Evolutionary conservation across 805 yeast species (phyloP).

Genomic region (Monosporozyma siamensis): DNA sequence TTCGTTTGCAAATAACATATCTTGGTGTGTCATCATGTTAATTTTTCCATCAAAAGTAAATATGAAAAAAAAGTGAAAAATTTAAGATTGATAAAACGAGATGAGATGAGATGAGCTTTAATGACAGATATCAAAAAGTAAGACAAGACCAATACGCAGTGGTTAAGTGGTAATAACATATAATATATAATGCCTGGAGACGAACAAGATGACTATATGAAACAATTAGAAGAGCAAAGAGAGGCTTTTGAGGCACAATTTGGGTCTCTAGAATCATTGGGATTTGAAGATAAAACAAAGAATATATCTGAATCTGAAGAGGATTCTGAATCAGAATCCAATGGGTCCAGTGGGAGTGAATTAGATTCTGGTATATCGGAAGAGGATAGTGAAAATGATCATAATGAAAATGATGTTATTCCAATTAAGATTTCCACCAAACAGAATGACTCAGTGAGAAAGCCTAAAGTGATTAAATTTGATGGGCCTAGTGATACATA

Average conservation of each 20-base stretch:
- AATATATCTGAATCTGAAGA: conserved; percentile 3
- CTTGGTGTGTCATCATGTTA: not conserved
- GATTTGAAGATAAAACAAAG: conserved; percentile 40
- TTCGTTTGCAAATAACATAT: too few species aligned
- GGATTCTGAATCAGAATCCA: conserved; percentile 2
- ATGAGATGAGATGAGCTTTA: conserved; percentile 6
- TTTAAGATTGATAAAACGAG: not conserved
- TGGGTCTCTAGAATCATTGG: conserved; percentile 48
- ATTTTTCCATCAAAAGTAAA: not conserved
- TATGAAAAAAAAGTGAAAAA: not conserved
- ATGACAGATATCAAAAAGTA: too few species aligned
- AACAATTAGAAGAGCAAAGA: conserved; percentile 43
- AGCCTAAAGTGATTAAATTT: conserved; percentile 24
- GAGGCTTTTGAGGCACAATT: conserved; percentile 55
- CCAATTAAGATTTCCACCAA: not conserved
- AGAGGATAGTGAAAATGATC: conserved; percentile 10
- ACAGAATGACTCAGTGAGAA: not conserved
- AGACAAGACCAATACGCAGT: too few species aligned
- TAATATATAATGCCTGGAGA: not conserved
- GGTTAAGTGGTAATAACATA: too few species aligned
- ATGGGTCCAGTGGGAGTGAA: conserved; percentile 1
- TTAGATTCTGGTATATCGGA: conserved; percentile 4
- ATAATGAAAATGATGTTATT: conserved; percentile 10
- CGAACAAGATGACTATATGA: conserved; percentile 14
- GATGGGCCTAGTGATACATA: conserved; percentile 18